Evolutionary conservation across 2,329 filamentous ascomycete species (phyloP), one percentile per base, ranked within the genome.

Genomic region (Apiospora arundinis): DNA sequence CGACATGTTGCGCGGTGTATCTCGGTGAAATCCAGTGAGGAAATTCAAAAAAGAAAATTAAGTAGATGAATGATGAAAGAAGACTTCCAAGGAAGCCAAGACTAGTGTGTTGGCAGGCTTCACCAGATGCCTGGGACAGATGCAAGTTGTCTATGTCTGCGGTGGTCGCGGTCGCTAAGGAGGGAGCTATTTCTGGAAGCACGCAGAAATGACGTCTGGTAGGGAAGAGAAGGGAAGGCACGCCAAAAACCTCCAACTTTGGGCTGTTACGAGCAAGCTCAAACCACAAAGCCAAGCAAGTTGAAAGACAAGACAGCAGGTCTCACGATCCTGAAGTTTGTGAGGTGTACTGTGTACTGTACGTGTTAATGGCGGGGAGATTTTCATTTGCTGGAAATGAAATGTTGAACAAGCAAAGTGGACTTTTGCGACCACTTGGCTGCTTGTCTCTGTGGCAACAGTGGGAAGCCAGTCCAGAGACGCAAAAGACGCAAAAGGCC

Each of bases 1-100:
- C 40, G 88, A 88, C 90, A 92, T 92, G 75, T 69, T 82, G 56
- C 21, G 56, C 56, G 32, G 12, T n/a, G 28, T n/a, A n/a, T n/a
- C 21, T 40, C 56, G 9, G 21, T 37, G 32, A n/a, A 23, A 40
- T 40, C 3, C 21, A 21, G 32, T 37, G 28, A 40, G 12, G 12
- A 63, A 40, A n/a, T 11, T 25, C 6, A n/a, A 12, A 18, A n/a
- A 40, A n/a, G 37, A 18, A 14, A 11, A 63, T n/a, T 1, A 40
- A 40, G 32, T 40, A 11, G 32, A 14, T 40, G 32, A 16, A 14
- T 37, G 32, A 40, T 40, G 21, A 32, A 14, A n/a, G 21, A 63
- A 9, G 21, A n/a, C 32, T 40, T 12, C 32, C 18, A 63, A 63
- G 56, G 28, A 63, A 63, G 18, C 32, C 56, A 63, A 63, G 56